Percentiles rank a stretch among this genome's conserved stretches.
Conservation (phyloP, 108 stramenopile genomes). For the Discostella stelligeroides region DNA sequence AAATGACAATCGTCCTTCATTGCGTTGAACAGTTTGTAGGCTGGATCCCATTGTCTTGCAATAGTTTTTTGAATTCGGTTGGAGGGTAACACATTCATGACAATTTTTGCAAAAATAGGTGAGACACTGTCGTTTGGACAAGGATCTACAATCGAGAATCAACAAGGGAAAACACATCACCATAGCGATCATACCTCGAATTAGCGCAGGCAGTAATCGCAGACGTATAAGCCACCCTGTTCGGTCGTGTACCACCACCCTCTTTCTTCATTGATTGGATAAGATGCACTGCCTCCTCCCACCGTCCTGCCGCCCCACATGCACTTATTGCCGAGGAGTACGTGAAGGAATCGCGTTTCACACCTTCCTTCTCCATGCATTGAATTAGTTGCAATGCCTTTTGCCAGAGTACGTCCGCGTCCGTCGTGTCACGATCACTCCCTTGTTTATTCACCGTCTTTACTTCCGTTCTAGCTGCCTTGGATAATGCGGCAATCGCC, state of each 20-base stretch:
- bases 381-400: conserved; percentile 59
- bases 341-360: conserved; percentile 73
- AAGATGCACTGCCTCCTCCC: conserved; percentile 74
- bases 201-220: conserved; percentile 51
- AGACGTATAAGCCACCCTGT: conserved; percentile 71
- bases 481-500: conserved; percentile 74
- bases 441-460: conserved; percentile 38
- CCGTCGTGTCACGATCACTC: conserved; percentile 13
- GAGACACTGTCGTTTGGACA: too few species aligned
- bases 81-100: too few species aligned
- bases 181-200: conserved; percentile 16
- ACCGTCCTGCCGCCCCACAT: conserved; percentile 78
- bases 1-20: conserved; percentile 67
- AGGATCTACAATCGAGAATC: background rate
- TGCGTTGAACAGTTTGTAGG: conserved; percentile 66
- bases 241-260: conserved; percentile 57
- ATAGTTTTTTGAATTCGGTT: conserved; percentile 48
- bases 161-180: too few species aligned
- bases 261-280: conserved; percentile 67
- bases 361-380: conserved; percentile 66
- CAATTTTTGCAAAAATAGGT: too few species aligned
- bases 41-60: conserved; percentile 64
- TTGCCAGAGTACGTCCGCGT: conserved; percentile 53
- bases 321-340: conserved; percentile 80
- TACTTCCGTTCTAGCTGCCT: conserved; percentile 48